Conservation (phyloP, 352 stramenopile species). For the Blastocystis sp. region DNA sequence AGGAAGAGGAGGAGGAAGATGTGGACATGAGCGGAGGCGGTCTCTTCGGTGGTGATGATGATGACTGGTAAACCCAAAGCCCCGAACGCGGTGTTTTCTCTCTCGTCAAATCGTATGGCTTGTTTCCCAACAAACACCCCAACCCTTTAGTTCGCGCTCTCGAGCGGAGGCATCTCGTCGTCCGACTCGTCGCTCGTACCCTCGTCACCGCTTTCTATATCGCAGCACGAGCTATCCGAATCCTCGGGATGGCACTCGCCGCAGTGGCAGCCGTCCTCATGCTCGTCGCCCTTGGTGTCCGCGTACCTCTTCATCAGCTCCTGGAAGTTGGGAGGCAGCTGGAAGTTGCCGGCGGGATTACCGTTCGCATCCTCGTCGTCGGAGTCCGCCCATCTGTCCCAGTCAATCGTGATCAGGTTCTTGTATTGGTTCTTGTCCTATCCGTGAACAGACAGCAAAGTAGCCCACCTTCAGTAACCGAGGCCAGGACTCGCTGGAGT, state of each 20-base stretch:
- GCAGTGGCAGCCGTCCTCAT: slow-evolving; percentile 17
- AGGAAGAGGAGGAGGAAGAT: slow-evolving; percentile 78
- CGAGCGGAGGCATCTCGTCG: slow-evolving; percentile 64
- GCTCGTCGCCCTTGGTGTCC: not conserved
- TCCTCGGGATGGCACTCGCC: not conserved
- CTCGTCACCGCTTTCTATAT: not conserved
- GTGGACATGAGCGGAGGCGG: slow-evolving; percentile 76
- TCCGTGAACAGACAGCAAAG: not conserved
- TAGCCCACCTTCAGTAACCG: slow-evolving; percentile 46
- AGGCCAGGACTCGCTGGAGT: slow-evolving; percentile 46
- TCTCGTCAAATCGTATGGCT: slow-evolving; percentile 37
- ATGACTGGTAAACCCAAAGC: slow-evolving; percentile 76
- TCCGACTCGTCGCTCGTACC: not conserved
- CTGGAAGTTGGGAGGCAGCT: slow-evolving; percentile 36
- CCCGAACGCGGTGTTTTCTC: slow-evolving; percentile 11
- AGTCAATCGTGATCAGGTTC: slow-evolving; percentile 62
- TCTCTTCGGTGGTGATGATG: slow-evolving; percentile 76
- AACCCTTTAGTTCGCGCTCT: slow-evolving; percentile 61
- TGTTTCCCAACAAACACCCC: slow-evolving; percentile 62
- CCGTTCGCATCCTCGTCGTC: slow-evolving; percentile 59
- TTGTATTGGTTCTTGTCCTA: slow-evolving; percentile 73
- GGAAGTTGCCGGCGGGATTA: not conserved
- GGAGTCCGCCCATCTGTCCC: slow-evolving; percentile 48
- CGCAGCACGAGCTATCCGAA: not conserved
- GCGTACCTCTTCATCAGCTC: slow-evolving; percentile 57